Evolutionary conservation across 305 asterid species (phyloP), one percentile per base, ranked within the genome.

Genomic region (Solanum hybrid): DNA sequence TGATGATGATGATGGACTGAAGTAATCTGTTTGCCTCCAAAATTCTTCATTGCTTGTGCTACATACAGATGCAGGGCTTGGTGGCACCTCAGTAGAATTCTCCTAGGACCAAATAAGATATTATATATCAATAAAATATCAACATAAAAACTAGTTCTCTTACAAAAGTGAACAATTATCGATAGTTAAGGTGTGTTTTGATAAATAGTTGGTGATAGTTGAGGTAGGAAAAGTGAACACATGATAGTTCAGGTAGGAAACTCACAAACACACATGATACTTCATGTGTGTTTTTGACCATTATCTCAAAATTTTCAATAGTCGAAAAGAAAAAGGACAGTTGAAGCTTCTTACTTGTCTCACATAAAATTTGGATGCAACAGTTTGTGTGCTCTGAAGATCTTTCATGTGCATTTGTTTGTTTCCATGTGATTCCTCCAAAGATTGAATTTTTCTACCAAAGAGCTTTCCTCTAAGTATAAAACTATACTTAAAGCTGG

Each of bases 51-150:
- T 94, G 92, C 91, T 84, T 80, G 93, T 96, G 91, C 99, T 97
- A 92, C 98, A 96, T 35, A 96, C 97, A 42, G 99, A 97, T 90
- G 98, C 99, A 57, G 99, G 99, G 93, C 99, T 97, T 88, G 99
- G 99, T 89, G 99, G 99, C 89, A 97, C 98, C 94, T 97, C 99
- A 11, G 99, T 96, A 61, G 93, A 94, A 89, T 97, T 94, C 88
- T 97, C 99, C 99, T 96, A 89, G 34, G 94, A 91, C 40, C 42
- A 90, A 28, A 84, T 87, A 8, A 78, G 11, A 69, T n/a, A n/a
- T n/a, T 42, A 42, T 22, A 82, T 8, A 82, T 40, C 36, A 2
- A 40, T 82, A 40, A 0, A 26, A 40, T 81, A 39, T 80, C 86
- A 80, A 2, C 39, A 75, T 29, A 14, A 31, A 31, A 76, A 16